Conservation (phyloP, 305 asterid genomes). For the Solanum hybrid region DNA sequence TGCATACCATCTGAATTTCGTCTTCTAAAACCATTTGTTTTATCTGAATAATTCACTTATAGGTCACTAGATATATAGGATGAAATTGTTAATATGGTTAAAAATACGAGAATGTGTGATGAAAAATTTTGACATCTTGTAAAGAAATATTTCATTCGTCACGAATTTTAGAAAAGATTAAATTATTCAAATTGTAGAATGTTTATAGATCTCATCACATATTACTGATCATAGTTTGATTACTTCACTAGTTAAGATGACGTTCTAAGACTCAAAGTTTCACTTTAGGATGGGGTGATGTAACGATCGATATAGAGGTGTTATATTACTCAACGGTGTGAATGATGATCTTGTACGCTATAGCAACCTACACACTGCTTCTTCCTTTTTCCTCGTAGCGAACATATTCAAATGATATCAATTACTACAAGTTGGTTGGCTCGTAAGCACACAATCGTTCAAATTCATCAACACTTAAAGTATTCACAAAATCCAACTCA, state of each 20-base stretch:
- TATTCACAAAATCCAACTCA: conserved; percentile 2
- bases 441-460: not conserved
- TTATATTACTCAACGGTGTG: not conserved
- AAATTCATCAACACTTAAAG: not conserved
- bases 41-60: too few relatives aligned
- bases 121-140: not conserved
- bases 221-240: not conserved
- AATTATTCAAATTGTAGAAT: not conserved
- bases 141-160: not conserved
- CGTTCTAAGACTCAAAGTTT: too few relatives aligned
- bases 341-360: not conserved
- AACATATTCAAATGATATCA: conserved; percentile 9
- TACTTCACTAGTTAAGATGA: not conserved
- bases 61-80: too few relatives aligned
- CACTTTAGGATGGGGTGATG: not conserved
- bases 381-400: not conserved
- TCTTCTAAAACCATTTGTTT: too few relatives aligned
- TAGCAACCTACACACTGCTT: not conserved
- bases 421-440: not conserved
- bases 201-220: too few relatives aligned
- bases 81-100: too few relatives aligned
- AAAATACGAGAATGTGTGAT: not conserved
- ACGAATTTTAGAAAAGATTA: too few relatives aligned
- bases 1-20: too few relatives aligned
- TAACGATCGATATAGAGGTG: not conserved